Conservation (phyloP, 352 stramenopile species). For the Globisporangium mamillatum region DNA sequence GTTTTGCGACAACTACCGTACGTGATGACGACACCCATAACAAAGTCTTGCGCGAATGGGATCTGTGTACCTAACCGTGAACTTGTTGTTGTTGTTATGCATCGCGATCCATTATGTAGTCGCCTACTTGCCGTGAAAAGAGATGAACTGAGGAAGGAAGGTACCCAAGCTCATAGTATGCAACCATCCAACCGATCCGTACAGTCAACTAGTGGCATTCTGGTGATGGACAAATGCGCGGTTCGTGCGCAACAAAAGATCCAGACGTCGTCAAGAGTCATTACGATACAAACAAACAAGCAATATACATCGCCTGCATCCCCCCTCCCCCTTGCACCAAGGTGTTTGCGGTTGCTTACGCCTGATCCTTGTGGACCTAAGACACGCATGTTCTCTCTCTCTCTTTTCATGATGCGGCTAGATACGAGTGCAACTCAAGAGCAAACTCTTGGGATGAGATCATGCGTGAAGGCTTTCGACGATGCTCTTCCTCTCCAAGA, state of each 20-base stretch:
- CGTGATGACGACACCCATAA: conserved; percentile 3
- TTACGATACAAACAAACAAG: neutral
- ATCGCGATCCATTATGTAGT: neutral
- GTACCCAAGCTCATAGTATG: neutral
- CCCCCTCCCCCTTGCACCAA: neutral
- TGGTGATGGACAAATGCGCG: neutral
- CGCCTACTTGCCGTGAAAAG: conserved; percentile 10
- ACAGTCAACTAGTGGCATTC: neutral
- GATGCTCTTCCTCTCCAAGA: neutral
- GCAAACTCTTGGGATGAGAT: neutral
- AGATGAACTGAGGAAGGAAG: neutral
- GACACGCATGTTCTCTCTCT: neutral
- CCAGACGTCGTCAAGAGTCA: neutral
- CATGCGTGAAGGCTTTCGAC: neutral
- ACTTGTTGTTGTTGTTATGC: neutral
- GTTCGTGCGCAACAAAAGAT: neutral
- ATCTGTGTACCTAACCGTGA: neutral
- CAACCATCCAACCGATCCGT: neutral
- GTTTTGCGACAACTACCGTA: conserved; percentile 63
- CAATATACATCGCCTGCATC: neutral
- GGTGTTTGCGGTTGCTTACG: neutral
- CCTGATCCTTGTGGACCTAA: neutral
- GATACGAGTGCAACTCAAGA: neutral
- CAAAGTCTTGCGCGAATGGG: neutral
- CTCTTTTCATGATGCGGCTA: neutral